Percentiles rank a stretch among this genome's conserved stretches.
phyloP scores from a whole-genome alignment of 2,329 filamentous ascomycete species.

The Colletotrichum navitas region DNA sequence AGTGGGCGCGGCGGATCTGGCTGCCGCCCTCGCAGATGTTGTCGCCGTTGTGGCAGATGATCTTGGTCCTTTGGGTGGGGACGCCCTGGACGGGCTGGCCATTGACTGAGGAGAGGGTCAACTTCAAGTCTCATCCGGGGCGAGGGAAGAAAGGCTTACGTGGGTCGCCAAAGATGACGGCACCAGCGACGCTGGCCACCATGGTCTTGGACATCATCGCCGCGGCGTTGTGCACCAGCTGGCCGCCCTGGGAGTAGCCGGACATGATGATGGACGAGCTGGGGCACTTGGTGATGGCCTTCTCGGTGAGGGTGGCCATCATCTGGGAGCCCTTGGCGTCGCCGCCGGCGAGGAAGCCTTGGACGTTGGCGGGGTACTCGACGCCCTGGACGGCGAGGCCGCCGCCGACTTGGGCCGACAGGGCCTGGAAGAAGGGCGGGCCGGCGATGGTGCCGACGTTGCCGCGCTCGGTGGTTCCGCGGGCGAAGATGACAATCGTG shows the following conservation, averaged over 20 bases:
- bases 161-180: constrained; percentile 50
- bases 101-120: constrained; percentile 18
- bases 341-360: constrained; percentile 61
- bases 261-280: constrained; percentile 60
- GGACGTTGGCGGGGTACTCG: constrained; percentile 60
- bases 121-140: neutral
- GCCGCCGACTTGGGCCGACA: constrained; percentile 56
- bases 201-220: constrained; percentile 52
- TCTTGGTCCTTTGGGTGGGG: constrained; percentile 30
- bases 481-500: constrained; percentile 68
- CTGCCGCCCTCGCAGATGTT: constrained; percentile 49
- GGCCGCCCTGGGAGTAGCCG: constrained; percentile 59
- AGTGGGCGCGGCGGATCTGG: constrained; percentile 47
- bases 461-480: constrained; percentile 65
- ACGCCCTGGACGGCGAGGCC: constrained; percentile 67
- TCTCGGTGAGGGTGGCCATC: constrained; percentile 51
- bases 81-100: constrained; percentile 34
- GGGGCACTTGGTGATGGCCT: constrained; percentile 57
- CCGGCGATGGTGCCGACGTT: constrained; percentile 65
- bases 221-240: constrained; percentile 59
- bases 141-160: neutral
- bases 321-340: constrained; percentile 56
- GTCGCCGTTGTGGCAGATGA: constrained; percentile 52
- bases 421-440: constrained; percentile 62
- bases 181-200: constrained; percentile 47